Base-by-base conservation (phyloP, 352 stramenopile genomes). In the Phytopythium mirpurense region DNA sequence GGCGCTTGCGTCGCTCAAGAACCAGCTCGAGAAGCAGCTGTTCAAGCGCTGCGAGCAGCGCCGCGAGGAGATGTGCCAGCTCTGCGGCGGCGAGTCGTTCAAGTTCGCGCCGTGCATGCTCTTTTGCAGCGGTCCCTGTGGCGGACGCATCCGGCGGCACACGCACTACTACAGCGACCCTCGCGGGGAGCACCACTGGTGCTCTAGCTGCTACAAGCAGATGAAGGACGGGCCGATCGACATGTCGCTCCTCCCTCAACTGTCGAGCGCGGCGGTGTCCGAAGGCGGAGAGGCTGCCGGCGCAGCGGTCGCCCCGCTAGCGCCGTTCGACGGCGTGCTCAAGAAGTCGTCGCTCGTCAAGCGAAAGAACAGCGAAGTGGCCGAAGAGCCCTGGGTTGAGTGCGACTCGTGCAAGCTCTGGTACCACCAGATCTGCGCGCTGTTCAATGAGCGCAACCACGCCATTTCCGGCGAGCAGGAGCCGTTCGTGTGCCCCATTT, bases 401-500 rank as follows among this genome's bases (percentile, higher is more conserved):
- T 99, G 98, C 67, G 96, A 99, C 60, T 89, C 84, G 24, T 99
- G 98, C 67, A 97, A 98, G 49, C 66, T 98, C 29, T 99, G 97
- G 97, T 98, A 99, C 42, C 98, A 99, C 71, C 96, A 99, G 59
- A 98, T 99, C 60, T 99, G 98, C 69, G 96, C 95, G 29, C 81
- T 99, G 12, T 99, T 99, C 70, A 99, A 99, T 67, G 96, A 96
- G 56, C 80, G 96, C 2, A 98, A 99, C 59, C 98, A 99, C 67
- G 94, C 95, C 0, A 94, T 94, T 36, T 94, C 84, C 14, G 84
- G 84, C 3, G 84, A 94, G 54, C 84, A 94, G 57, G 80, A 94
- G 56, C 77, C 78, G 12, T 94, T 94, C 40, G 84, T 94, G 48
- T 94, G 84, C 32, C 84, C 84, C 5, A 88, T 94, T 52, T 94